These are phyloP conservation scores for Alternaria novae-zelandiae DNA, from an alignment of 2,329 filamentous ascomycete species.

Conservation along the genomic window DNA sequence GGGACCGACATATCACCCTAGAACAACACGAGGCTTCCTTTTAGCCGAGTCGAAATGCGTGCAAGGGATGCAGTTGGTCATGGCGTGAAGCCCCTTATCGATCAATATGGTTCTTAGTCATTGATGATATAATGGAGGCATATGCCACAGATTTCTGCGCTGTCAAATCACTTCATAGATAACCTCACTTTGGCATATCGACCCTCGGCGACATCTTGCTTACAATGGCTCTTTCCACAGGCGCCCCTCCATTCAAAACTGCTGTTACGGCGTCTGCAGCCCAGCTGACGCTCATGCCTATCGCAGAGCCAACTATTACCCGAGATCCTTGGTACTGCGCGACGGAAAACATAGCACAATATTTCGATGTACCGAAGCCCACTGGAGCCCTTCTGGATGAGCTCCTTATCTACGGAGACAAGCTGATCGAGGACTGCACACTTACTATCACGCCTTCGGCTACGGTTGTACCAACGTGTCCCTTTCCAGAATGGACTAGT, in stretches of 20 bases:
- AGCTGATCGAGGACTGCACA: background rate
- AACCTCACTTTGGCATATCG: background rate
- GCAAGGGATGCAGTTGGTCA: background rate
- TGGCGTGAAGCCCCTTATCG: background rate
- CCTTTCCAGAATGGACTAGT: background rate
- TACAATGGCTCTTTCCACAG: background rate
- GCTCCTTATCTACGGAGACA: background rate
- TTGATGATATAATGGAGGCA: background rate
- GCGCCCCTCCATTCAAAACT: background rate
- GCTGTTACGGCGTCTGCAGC: background rate
- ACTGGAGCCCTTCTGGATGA: background rate
- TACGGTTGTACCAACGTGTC: background rate
- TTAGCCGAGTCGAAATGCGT: background rate
- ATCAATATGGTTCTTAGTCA: too few species aligned
- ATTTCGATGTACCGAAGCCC: background rate
- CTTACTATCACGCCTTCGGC: background rate
- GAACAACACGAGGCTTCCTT: rapidly evolving
- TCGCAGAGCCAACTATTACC: background rate
- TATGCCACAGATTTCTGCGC: background rate
- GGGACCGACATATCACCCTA: background rate
- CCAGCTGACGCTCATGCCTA: background rate
- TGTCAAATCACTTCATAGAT: rapidly evolving
- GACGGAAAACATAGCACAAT: background rate
- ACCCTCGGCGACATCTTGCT: background rate
- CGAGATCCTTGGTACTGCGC: background rate